Evolutionary conservation across 1,284 basidiomycete species (phyloP).

Genomic region (Fomes fomentarius): DNA sequence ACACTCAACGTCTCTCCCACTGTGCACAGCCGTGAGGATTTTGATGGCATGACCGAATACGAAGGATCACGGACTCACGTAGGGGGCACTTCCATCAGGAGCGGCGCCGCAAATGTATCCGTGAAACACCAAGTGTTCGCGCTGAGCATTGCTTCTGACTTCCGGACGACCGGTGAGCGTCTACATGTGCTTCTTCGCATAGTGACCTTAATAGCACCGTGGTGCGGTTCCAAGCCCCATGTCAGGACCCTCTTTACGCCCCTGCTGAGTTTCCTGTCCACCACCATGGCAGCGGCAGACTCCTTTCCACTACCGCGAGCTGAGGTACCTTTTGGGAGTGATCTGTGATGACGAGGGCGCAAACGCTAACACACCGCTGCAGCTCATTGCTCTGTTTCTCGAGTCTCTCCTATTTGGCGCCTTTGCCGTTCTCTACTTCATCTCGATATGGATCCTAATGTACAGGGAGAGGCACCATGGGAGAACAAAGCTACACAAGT

Average conservation of each 20-base stretch:
- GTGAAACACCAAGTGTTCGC: background rate
- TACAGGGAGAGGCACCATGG: constrained; percentile 5
- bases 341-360: background rate
- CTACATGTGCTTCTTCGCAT: background rate
- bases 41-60: no score
- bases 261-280: background rate
- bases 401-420: constrained; percentile 18
- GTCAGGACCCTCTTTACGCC: background rate
- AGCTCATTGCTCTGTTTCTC: constrained; percentile 14
- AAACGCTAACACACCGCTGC: background rate
- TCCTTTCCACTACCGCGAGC: constrained; percentile 6
- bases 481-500: constrained; percentile 1
- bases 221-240: background rate
- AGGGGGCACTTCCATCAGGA: constrained; percentile 10
- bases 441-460: constrained; percentile 20
- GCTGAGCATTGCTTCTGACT: background rate
- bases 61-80: background rate
- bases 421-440: constrained; percentile 16
- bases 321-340: constrained; percentile 1
- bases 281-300: constrained; percentile 3
- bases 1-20: background rate
- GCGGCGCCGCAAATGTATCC: background rate
- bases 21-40: background rate
- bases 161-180: background rate
- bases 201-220: constrained; percentile 1